These are phyloP conservation scores for Lasiosphaeriaceae sp. DNA, from an alignment of 495 filamentous ascomycete species.

Conservation along the genomic window DNA sequence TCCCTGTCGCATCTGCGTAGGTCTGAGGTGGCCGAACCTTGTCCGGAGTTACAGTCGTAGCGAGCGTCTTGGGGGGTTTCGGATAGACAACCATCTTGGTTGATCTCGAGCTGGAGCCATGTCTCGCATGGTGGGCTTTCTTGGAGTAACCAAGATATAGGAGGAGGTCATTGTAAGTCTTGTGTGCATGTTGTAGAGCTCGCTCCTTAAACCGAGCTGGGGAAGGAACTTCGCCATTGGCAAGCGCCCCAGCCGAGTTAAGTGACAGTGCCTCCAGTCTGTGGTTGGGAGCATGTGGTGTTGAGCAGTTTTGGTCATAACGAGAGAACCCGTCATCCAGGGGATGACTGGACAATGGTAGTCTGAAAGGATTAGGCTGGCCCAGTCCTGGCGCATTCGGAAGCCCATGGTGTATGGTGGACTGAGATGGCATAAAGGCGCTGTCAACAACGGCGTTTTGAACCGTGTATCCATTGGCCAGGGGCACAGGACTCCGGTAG, in stretches of 20 bases:
- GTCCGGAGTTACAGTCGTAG: constrained; percentile 11
- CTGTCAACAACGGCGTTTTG: constrained; percentile 31
- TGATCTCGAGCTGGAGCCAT: constrained; percentile 19
- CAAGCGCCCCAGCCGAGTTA: constrained; percentile 9
- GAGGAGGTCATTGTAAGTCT: constrained; percentile 82
- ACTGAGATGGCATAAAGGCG: constrained; percentile 29
- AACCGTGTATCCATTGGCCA: constrained; percentile 29
- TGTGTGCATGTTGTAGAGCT: constrained; percentile 78
- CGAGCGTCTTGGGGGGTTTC: constrained; percentile 37
- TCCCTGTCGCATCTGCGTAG: constrained; percentile 10
- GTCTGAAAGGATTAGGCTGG: constrained; percentile 22
- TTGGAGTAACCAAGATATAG: constrained; percentile 65
- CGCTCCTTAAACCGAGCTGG: constrained; percentile 75
- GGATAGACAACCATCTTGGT: constrained; percentile 47
- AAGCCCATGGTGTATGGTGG: constrained; percentile 21
- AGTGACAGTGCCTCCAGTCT: constrained; percentile 19
- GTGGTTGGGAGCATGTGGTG: constrained; percentile 14
- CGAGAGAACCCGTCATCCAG: constrained; percentile 31
- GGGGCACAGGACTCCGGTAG: constrained; percentile 27
- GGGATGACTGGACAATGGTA: constrained; percentile 23
- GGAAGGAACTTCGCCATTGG: constrained; percentile 13
- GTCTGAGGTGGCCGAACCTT: constrained; percentile 3
- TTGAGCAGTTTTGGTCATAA: constrained; percentile 15
- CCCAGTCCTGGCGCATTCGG: constrained; percentile 23
- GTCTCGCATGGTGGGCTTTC: constrained; percentile 35